A percentile compares a stretch with the other conserved stretches of the same genome.
Evolutionary conservation across 2,329 filamentous ascomycete genomes (phyloP).

Genomic region (Fusarium denticulatum): DNA sequence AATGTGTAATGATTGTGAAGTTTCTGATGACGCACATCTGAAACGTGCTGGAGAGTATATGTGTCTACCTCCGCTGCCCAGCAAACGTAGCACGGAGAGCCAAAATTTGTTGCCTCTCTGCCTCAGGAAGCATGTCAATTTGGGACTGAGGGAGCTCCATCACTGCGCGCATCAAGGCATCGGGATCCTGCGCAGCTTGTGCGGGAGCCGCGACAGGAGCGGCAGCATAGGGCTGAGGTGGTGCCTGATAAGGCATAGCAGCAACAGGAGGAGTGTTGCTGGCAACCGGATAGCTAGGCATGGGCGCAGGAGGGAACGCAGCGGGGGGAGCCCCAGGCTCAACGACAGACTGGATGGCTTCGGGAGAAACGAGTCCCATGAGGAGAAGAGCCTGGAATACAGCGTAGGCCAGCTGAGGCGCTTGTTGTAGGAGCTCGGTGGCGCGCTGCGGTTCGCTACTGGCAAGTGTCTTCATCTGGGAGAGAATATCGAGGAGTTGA

Average conservation of each 20-base stretch:
- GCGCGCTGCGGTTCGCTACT: conserved; percentile 83
- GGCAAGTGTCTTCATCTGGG: conserved; percentile 93
- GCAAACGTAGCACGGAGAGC: conserved; percentile 74
- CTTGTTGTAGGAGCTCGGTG: conserved; percentile 85
- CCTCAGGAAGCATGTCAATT: conserved; percentile 80
- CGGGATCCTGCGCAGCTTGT: conserved; percentile 64
- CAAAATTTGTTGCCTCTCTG: conserved; percentile 82
- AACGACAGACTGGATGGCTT: conserved; percentile 82
- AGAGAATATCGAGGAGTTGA: conserved; percentile 91
- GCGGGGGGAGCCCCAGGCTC: conserved; percentile 63
- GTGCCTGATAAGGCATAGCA: conserved; percentile 57
- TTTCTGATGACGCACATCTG: neutral
- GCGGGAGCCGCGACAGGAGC: conserved; percentile 47
- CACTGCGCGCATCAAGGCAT: conserved; percentile 82
- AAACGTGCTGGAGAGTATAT: neutral
- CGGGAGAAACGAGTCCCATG: conserved; percentile 90
- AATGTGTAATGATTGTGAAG: neutral
- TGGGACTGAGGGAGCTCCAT: conserved; percentile 81
- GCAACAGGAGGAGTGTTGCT: conserved; percentile 59
- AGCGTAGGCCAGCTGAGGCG: conserved; percentile 92
- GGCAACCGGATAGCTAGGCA: conserved; percentile 42
- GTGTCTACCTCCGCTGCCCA: conserved; percentile 48
- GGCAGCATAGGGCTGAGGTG: conserved; percentile 52
- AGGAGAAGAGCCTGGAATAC: conserved; percentile 94
- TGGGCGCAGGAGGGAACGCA: conserved; percentile 49